These are phyloP conservation scores for Xylariaceae sp. DNA, from an alignment of 2,329 filamentous ascomycete species.

Conservation along the genomic window DNA sequence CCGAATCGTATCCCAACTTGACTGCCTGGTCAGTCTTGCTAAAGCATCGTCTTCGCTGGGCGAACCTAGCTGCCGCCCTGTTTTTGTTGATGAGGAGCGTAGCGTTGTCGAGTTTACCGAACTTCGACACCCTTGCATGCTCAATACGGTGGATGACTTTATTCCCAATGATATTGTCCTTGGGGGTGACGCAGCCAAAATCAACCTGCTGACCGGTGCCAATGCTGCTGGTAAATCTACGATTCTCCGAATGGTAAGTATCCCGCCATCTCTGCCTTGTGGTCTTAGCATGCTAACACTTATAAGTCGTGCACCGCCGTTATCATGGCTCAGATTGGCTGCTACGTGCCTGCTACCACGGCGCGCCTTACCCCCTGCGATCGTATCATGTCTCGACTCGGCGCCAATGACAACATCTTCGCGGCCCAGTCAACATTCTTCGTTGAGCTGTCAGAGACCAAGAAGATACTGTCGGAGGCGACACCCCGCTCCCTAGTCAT, in stretches of 20 bases:
- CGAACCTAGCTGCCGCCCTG: slow-evolving; percentile 79
- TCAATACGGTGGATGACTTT: slow-evolving; percentile 83
- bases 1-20: slow-evolving; percentile 82
- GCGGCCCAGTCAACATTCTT: slow-evolving; percentile 98
- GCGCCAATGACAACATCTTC: slow-evolving; percentile 98
- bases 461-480: slow-evolving; percentile 94
- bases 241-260: slow-evolving; percentile 79
- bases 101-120: slow-evolving; percentile 89
- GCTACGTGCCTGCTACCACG: slow-evolving; percentile 77
- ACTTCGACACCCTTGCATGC: slow-evolving; percentile 90
- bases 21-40: slow-evolving; percentile 89
- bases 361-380: slow-evolving; percentile 86
- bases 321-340: slow-evolving; percentile 96
- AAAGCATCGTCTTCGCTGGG: slow-evolving; percentile 81
- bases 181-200: slow-evolving; percentile 74
- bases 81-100: slow-evolving; percentile 79
- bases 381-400: slow-evolving; percentile 96
- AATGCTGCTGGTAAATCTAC: slow-evolving; percentile 98
- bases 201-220: slow-evolving; percentile 87
- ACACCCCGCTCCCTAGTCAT: slow-evolving; percentile 93
- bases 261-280: neutral
- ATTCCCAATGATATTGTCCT: slow-evolving; percentile 92
- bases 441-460: slow-evolving; percentile 93
- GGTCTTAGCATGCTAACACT: slow-evolving; percentile 4
- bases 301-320: slow-evolving; percentile 82